Conservation (phyloP, 805 yeast genomes). For the Yamadazyma laniorum region DNA sequence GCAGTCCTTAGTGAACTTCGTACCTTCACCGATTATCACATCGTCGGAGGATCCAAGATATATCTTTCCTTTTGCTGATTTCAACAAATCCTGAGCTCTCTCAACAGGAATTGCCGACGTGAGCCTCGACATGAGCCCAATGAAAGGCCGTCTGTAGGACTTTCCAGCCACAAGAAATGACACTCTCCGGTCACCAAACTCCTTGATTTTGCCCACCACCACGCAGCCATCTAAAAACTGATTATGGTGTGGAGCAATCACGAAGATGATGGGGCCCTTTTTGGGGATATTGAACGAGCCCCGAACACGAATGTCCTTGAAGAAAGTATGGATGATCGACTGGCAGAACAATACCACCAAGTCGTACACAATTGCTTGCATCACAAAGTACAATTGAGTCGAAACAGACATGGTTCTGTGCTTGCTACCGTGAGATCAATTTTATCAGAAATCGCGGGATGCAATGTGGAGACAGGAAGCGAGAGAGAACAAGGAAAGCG, state of each 20-base stretch:
- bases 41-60: conserved; percentile 17
- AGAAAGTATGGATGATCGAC: conserved; percentile 37
- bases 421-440: no score
- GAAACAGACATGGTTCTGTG: not conserved
- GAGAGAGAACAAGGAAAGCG: no score
- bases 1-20: conserved; percentile 33
- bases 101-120: conserved; percentile 42
- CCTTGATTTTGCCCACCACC: conserved; percentile 35
- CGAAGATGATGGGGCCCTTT: conserved; percentile 38
- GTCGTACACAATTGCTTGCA: conserved; percentile 19
- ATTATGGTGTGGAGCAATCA: conserved; percentile 44
- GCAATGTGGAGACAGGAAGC: no score
- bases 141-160: conserved; percentile 29
- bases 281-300: conserved; percentile 40
- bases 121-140: conserved; percentile 32
- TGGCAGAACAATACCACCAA: conserved; percentile 32
- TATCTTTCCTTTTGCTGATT: conserved; percentile 29
- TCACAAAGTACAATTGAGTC: not conserved
- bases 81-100: conserved; percentile 40
- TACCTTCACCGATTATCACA: conserved; percentile 30
- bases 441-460: no score
- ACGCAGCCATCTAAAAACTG: conserved; percentile 41
- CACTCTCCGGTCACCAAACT: conserved; percentile 29
- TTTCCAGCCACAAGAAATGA: conserved; percentile 39
- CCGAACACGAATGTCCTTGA: conserved; percentile 37